These are phyloP conservation scores for Candida chauliodis DNA, from an alignment of 805 yeast genomes.

Conservation along the genomic window DNA sequence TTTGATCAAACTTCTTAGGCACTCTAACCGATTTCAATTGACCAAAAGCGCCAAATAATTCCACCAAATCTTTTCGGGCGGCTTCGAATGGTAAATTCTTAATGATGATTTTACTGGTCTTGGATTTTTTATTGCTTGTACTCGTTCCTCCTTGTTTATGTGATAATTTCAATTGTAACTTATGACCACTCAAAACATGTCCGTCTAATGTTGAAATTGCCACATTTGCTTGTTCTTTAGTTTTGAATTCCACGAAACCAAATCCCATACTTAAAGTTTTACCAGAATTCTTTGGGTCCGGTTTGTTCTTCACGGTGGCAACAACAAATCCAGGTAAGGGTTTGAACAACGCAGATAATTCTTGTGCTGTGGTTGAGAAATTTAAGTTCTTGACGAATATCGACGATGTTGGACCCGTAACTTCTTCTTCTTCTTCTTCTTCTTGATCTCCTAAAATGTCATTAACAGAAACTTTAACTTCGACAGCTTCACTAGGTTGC, in stretches of 20 bases:
- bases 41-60: slow-evolving; percentile 91
- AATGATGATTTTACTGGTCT: slow-evolving; percentile 77
- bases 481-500: slow-evolving; percentile 37
- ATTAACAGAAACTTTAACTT: slow-evolving; percentile 41
- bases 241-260: slow-evolving; percentile 88
- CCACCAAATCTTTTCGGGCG: slow-evolving; percentile 86
- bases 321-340: slow-evolving; percentile 74
- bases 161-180: slow-evolving; percentile 82
- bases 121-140: slow-evolving; percentile 19
- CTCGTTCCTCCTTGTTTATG: slow-evolving; percentile 56
- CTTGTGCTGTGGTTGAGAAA: slow-evolving; percentile 66
- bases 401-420: slow-evolving; percentile 78
- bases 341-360: slow-evolving; percentile 59
- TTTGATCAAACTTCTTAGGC: slow-evolving; percentile 91
- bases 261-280: slow-evolving; percentile 90
- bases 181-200: slow-evolving; percentile 81
- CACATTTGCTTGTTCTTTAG: slow-evolving; percentile 70
- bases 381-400: slow-evolving; percentile 89
- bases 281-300: slow-evolving; percentile 72
- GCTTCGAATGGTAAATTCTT: slow-evolving; percentile 98
- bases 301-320: slow-evolving; percentile 82
- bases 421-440: slow-evolving; percentile 32
- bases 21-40: slow-evolving; percentile 91
- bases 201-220: slow-evolving; percentile 78
- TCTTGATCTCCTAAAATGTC: slow-evolving; percentile 35